Conservation (phyloP, 2,329 filamentous ascomycete genomes). For the Diaporthe vexans region DNA sequence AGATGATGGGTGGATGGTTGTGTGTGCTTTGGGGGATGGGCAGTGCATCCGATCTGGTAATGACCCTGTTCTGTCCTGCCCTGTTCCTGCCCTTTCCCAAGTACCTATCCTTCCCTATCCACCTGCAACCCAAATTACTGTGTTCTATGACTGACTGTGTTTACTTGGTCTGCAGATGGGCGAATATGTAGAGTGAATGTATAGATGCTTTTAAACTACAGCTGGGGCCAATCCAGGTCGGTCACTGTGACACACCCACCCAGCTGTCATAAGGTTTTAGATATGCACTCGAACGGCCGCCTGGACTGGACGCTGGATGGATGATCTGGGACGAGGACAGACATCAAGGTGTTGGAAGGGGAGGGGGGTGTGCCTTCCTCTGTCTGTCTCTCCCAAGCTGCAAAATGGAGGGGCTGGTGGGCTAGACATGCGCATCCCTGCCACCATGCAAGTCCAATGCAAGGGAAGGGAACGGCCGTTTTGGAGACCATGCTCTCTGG, state of each 20-base stretch:
- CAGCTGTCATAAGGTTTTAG: slow-evolving; percentile 13
- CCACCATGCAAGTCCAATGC: slow-evolving; percentile 27
- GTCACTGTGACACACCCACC: slow-evolving; percentile 9
- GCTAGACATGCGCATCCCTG: slow-evolving; percentile 18
- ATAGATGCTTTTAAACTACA: background rate
- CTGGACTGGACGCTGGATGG: slow-evolving; percentile 10
- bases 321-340: background rate
- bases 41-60: slow-evolving; percentile 1
- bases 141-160: background rate
- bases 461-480: slow-evolving; percentile 33
- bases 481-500: background rate
- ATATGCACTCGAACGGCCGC: background rate
- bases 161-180: background rate
- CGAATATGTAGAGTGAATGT: background rate
- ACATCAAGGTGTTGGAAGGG: slow-evolving; percentile 13
- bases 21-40: background rate
- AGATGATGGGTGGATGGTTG: background rate
- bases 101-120: background rate
- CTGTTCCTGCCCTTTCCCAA: background rate
- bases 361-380: background rate
- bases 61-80: background rate
- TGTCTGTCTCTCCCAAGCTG: slow-evolving; percentile 3
- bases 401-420: slow-evolving; percentile 36
- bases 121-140: background rate
- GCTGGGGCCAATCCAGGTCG: background rate